phyloP scores from a whole-genome alignment of 768 basidiomycete genomes.

The Calocera viscosa region DNA sequence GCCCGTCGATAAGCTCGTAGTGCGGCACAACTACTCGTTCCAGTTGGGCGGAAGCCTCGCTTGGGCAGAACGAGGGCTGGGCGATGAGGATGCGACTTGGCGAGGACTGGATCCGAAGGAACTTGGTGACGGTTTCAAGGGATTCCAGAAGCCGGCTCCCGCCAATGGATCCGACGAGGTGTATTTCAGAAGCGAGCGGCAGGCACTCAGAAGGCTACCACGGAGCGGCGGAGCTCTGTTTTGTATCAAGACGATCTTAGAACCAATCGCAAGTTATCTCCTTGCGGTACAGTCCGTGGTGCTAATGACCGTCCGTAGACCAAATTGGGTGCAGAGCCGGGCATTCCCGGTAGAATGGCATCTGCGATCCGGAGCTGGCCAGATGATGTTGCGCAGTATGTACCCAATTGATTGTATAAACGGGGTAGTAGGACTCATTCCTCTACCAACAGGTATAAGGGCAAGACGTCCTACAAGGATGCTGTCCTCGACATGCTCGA shows the following conservation, averaged over 20 bases:
- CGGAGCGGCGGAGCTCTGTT: constrained; percentile 53
- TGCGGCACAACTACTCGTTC: constrained; percentile 51
- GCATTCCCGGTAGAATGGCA: constrained; percentile 49
- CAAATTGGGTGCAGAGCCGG: constrained; percentile 41
- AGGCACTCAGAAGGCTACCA: constrained; percentile 52
- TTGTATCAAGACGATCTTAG: constrained; percentile 32
- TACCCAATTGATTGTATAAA: neutral
- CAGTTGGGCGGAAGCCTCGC: constrained; percentile 6
- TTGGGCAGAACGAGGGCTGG: neutral
- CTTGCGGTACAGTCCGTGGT: neutral
- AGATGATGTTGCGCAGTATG: constrained; percentile 34
- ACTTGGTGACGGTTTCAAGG: neutral
- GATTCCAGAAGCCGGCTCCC: neutral
- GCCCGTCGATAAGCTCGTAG: constrained; percentile 52
- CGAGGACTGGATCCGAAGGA: neutral
- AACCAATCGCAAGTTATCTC: constrained; percentile 16
- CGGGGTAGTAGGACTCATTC: neutral
- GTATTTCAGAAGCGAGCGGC: constrained; percentile 50
- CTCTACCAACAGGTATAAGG: constrained; percentile 27
- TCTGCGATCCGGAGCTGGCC: constrained; percentile 57
- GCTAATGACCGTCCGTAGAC: neutral
- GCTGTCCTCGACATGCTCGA: constrained; percentile 21
- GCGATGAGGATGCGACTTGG: neutral
- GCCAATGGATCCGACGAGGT: constrained; percentile 24
- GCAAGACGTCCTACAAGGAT: constrained; percentile 25